Percentiles rank a stretch among this genome's conserved stretches.
Conservation (phyloP, 2,329 filamentous ascomycete genomes). For the Colletotrichum sp. region DNA sequence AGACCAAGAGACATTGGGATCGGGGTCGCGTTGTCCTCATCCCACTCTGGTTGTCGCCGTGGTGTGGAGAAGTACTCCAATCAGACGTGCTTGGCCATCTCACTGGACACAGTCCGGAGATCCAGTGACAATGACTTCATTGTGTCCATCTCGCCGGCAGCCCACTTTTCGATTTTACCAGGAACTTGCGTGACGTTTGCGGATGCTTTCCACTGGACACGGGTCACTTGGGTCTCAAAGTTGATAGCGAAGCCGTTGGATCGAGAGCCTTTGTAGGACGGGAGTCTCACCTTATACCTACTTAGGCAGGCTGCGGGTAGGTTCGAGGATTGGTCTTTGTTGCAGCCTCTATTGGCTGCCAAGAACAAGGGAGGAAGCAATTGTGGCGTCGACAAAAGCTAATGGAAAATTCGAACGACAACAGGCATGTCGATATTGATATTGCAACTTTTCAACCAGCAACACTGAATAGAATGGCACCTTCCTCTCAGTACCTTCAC, state of each 20-base stretch:
- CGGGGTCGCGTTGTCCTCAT: background rate
- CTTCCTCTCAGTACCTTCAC: background rate
- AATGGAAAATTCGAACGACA: background rate
- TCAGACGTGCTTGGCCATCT: background rate
- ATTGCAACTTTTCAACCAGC: background rate
- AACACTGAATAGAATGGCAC: background rate
- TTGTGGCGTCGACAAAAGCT: background rate
- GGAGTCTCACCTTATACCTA: background rate
- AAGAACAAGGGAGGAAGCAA: background rate
- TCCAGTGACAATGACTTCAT: background rate
- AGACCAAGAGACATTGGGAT: background rate
- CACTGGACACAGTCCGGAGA: background rate
- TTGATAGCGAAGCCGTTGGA: background rate
- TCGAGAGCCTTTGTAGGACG: background rate
- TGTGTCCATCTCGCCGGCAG: background rate
- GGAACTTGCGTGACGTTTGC: background rate
- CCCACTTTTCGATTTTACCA: background rate
- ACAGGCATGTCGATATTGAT: background rate
- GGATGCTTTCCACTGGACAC: background rate
- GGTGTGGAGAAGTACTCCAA: constrained; percentile 4
- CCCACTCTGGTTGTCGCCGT: background rate
- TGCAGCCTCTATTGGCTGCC: background rate
- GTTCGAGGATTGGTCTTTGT: background rate
- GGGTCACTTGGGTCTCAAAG: background rate
- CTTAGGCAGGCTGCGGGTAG: background rate